These are phyloP conservation scores for Bimuria novae-zelandiae DNA, from an alignment of 2,329 filamentous ascomycete genomes.

Conservation along the genomic window DNA sequence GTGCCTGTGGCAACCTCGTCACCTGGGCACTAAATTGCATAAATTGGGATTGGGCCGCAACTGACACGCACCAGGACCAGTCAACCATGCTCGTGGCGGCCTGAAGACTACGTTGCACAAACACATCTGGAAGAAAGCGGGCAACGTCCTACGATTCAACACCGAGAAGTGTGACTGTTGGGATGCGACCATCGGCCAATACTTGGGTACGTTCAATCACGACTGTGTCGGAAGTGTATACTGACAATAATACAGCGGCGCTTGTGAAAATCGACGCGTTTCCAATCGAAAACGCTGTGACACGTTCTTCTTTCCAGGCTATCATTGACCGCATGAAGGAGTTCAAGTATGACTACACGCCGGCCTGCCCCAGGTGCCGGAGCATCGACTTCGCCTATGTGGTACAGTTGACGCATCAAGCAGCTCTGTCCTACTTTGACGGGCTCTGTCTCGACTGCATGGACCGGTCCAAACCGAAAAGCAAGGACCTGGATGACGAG, in stretches of 20 bases:
- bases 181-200: constrained; percentile 20
- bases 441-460: constrained; percentile 38
- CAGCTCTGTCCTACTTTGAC: constrained; percentile 22
- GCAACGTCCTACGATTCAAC: constrained; percentile 14
- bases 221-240: not conserved
- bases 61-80: constrained; percentile 17
- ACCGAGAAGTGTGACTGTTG: constrained; percentile 17
- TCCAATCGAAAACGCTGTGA: constrained; percentile 23
- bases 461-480: constrained; percentile 17
- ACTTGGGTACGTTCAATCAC: constrained; percentile 8
- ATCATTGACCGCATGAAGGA: constrained; percentile 16
- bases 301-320: constrained; percentile 13
- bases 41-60: not conserved
- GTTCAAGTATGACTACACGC: constrained; percentile 17
- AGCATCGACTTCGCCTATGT: constrained; percentile 16
- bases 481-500: constrained; percentile 13
- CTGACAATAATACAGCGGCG: not conserved
- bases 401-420: not conserved
- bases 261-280: constrained; percentile 19
- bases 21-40: no score
- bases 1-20: no score
- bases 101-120: constrained; percentile 20
- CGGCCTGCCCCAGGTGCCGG: constrained; percentile 16
- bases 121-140: constrained; percentile 18
- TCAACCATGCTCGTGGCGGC: constrained; percentile 24